A percentile compares a stretch with the other conserved stretches of the same genome.
Evolutionary conservation across 192 early-diverging fungal species (phyloP).

Genomic region (Backusella tuberculispora): DNA sequence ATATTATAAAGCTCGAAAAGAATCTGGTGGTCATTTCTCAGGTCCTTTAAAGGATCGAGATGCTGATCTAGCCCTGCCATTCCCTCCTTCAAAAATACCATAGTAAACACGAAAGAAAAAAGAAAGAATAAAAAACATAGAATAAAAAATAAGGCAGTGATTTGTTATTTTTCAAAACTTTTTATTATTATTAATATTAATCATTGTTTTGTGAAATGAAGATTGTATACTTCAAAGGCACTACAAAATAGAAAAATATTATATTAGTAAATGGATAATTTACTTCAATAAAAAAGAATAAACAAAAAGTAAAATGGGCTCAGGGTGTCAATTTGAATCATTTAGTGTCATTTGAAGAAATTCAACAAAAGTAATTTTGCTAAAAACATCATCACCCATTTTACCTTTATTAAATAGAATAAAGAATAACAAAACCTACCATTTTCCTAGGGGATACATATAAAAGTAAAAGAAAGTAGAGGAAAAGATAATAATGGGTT

Average conservation of each 20-base stretch:
- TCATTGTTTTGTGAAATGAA: too few relatives aligned
- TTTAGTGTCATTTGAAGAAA: slow-evolving; percentile 25
- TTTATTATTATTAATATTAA: too few relatives aligned
- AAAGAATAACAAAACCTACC: not conserved
- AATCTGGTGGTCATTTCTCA: slow-evolving; percentile 17
- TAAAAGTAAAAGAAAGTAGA: not conserved
- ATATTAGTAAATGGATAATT: not conserved
- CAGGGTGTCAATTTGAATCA: slow-evolving; percentile 29
- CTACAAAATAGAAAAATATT: too few relatives aligned
- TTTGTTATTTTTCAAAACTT: too few relatives aligned
- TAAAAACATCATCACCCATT: slow-evolving; percentile 21
- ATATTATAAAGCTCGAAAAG: slow-evolving; percentile 28
- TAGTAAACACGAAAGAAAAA: too few relatives aligned
- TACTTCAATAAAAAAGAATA: not conserved
- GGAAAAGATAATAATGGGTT: not conserved
- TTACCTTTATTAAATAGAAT: not conserved
- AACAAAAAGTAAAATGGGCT: not conserved
- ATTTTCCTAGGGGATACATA: not conserved
- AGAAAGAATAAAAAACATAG: too few relatives aligned
- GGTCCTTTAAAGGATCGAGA: slow-evolving; percentile 1
- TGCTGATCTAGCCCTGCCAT: not conserved
- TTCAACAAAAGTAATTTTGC: slow-evolving; percentile 27
- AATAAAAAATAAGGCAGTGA: too few relatives aligned
- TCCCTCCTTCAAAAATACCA: not conserved
- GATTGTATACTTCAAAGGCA: too few relatives aligned